Evolutionary conservation across 352 stramenopile genomes (phyloP).

Genomic region (Plasmopara halstedii): DNA sequence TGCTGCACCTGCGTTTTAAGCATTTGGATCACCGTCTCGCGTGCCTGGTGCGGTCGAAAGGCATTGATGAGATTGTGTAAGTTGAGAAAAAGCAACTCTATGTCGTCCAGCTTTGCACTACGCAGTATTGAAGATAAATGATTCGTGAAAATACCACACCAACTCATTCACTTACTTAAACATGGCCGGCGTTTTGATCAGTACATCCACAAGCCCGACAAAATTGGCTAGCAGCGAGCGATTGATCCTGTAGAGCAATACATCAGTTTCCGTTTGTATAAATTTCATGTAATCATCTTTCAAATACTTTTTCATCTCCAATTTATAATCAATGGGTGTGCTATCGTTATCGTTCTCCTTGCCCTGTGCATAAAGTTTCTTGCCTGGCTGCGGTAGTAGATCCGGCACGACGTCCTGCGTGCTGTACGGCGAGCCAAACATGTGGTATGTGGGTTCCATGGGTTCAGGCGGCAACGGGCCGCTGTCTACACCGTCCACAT

Average conservation of each 20-base stretch:
- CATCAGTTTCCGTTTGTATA: not conserved
- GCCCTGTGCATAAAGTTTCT: constrained; percentile 50
- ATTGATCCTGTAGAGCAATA: constrained; percentile 45
- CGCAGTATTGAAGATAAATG: constrained; percentile 2
- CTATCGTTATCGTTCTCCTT: constrained; percentile 11
- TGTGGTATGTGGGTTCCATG: constrained; percentile 78
- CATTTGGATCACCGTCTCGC: constrained; percentile 80
- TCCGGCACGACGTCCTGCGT: constrained; percentile 76
- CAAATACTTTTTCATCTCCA: constrained; percentile 69
- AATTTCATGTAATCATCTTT: too few species aligned
- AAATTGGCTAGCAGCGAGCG: constrained; percentile 80
- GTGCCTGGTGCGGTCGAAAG: constrained; percentile 79
- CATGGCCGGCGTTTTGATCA: constrained; percentile 67
- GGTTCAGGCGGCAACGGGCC: constrained; percentile 54
- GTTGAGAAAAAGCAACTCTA: constrained; percentile 84
- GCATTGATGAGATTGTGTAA: constrained; percentile 88
- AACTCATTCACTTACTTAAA: constrained; percentile 56
- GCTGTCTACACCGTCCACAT: constrained; percentile 38
- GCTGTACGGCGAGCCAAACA: constrained; percentile 79
- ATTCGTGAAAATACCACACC: not conserved
- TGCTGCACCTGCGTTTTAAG: constrained; percentile 72
- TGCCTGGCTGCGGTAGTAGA: constrained; percentile 45
- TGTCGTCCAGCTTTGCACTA: constrained; percentile 77
- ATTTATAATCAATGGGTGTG: constrained; percentile 51
- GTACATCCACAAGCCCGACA: constrained; percentile 72